Percentiles rank a stretch among this genome's conserved stretches.
Evolutionary conservation across 148 eudicot genomes (phyloP).

Genomic region (Rhododendron mucronatum): DNA sequence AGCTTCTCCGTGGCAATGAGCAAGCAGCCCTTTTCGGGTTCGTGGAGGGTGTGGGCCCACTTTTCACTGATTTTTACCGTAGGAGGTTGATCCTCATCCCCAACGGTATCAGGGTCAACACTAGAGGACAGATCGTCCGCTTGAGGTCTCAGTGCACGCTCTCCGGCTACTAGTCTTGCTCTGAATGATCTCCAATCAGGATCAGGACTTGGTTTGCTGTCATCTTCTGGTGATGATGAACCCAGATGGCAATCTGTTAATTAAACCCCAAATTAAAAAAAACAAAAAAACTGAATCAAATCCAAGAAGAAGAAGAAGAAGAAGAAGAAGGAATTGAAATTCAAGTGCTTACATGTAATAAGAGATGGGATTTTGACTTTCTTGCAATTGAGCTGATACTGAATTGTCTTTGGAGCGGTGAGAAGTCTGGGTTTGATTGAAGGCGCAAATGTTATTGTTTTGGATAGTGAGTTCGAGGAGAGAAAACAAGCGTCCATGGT

Average conservation of each 20-base stretch:
- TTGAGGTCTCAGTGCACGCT: slow-evolving; percentile 26
- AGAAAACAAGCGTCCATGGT: slow-evolving; percentile 73
- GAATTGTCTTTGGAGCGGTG: slow-evolving; percentile 20
- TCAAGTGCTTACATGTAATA: slow-evolving; percentile 42
- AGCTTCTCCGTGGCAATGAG: slow-evolving; percentile 86
- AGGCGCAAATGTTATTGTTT: slow-evolving; percentile 33
- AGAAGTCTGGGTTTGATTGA: slow-evolving; percentile 27
- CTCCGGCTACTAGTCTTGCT: slow-evolving; percentile 68
- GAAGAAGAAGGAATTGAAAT: background rate
- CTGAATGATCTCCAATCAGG: slow-evolving; percentile 86
- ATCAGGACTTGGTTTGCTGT: slow-evolving; percentile 24
- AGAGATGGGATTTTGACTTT: slow-evolving; percentile 28
- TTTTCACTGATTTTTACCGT: slow-evolving; percentile 32
- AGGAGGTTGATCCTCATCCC: slow-evolving; percentile 21
- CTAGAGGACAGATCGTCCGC: slow-evolving; percentile 16
- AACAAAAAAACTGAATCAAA: background rate
- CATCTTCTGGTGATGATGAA: slow-evolving; percentile 51
- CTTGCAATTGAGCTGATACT: slow-evolving; percentile 16
- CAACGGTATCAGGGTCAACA: background rate
- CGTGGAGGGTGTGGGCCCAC: slow-evolving; percentile 79
- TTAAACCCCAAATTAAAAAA: background rate
- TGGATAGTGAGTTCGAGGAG: slow-evolving; percentile 51
- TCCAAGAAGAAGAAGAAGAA: background rate
- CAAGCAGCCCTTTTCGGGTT: slow-evolving; percentile 84
- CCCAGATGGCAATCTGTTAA: slow-evolving; percentile 40